Evolutionary conservation across 2,329 filamentous ascomycete species (phyloP).

Genomic region (Epichloe sp.): DNA sequence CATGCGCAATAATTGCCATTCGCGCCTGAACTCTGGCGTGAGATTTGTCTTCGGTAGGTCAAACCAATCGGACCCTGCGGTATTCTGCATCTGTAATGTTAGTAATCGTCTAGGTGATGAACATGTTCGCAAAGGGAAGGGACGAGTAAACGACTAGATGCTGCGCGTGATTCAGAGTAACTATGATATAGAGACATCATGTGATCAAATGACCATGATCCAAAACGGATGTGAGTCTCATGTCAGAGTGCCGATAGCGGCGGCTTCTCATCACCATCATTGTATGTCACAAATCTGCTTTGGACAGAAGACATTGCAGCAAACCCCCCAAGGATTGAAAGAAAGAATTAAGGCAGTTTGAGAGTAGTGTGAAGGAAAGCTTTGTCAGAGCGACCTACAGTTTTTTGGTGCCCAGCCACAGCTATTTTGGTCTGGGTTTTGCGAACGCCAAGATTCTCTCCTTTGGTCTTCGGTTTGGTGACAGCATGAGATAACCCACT

Average conservation of each 20-base stretch:
- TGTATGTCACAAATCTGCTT: not conserved
- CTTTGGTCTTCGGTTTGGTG: not conserved
- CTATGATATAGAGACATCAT: slow-evolving; percentile 49
- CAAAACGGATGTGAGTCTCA: slow-evolving; percentile 27
- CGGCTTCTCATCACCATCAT: slow-evolving; percentile 27
- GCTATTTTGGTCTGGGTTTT: not conserved
- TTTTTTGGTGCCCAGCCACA: not conserved
- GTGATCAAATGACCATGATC: slow-evolving; percentile 43
- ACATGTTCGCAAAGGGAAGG: not conserved
- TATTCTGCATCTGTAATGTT: slow-evolving; percentile 25
- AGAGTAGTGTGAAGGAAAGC: not conserved
- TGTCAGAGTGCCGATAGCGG: slow-evolving; percentile 24
- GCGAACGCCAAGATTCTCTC: not conserved
- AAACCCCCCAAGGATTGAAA: not conserved
- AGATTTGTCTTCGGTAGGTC: slow-evolving; percentile 73
- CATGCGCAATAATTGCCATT: slow-evolving; percentile 83
- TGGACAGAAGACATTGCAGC: not conserved
- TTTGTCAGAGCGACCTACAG: not conserved
- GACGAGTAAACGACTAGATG: not conserved
- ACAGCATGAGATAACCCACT: not conserved
- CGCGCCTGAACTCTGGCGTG: slow-evolving; percentile 74
- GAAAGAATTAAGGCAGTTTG: not conserved
- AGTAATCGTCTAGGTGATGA: slow-evolving; percentile 3
- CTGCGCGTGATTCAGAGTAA: slow-evolving; percentile 49
- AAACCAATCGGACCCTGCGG: slow-evolving; percentile 76